Evolutionary conservation across 192 early-diverging fungal species (phyloP).

Genomic region (Spizellomyces sp.): DNA sequence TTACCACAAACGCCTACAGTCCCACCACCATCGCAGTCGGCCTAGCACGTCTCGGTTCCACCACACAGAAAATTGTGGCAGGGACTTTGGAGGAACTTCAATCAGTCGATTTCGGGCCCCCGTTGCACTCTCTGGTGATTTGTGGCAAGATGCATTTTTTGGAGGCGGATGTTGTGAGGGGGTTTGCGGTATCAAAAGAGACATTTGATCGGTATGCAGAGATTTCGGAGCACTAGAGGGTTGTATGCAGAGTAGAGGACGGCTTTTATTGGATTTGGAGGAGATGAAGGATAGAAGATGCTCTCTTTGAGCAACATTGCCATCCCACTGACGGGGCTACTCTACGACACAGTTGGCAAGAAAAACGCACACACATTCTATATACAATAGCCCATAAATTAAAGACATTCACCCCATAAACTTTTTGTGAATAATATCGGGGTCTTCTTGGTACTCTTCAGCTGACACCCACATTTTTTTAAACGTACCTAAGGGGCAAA

Average conservation of each 20-base stretch:
- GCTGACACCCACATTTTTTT: conserved; percentile 99
- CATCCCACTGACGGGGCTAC: no score
- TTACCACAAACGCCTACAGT: conserved; percentile 84
- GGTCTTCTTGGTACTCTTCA: conserved; percentile 96
- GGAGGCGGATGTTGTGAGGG: conserved; percentile 85
- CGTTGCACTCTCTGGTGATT: conserved; percentile 92
- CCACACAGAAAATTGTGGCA: conserved; percentile 77
- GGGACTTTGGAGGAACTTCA: conserved; percentile 88
- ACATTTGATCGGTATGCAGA: conserved; percentile 40
- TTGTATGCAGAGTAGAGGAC: no score
- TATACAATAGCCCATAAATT: no score
- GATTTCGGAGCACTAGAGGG: not conserved
- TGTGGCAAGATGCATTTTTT: conserved; percentile 91
- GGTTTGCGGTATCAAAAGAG: conserved; percentile 65
- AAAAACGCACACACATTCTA: no score
- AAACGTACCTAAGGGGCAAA: conserved; percentile 66
- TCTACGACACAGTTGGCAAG: no score
- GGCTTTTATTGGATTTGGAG: no score
- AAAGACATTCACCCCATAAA: conserved; percentile 14
- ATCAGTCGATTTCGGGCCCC: conserved; percentile 86
- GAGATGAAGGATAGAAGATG: no score
- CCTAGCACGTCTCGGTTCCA: conserved; percentile 85
- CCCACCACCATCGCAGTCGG: conserved; percentile 86
- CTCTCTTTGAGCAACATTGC: no score
- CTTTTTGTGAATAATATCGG: conserved; percentile 74